Evolutionary conservation across 192 early-diverging fungal genomes (phyloP).

Genomic region (Helicostylum pulchrum): DNA sequence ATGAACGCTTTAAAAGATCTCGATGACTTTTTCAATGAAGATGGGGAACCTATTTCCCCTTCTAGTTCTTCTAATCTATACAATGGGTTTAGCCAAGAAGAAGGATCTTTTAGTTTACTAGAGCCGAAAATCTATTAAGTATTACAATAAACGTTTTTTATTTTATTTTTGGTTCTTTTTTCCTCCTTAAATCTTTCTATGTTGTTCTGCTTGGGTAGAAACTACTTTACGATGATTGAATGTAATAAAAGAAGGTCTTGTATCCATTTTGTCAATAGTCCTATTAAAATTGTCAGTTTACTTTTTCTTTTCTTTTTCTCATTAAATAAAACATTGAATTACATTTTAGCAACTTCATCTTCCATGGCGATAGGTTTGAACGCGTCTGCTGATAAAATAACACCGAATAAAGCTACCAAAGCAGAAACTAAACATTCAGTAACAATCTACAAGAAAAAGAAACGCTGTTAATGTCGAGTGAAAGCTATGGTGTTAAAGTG

Average conservation of each 20-base stretch:
- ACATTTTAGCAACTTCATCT: constrained; percentile 58
- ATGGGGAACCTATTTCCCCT: constrained; percentile 25
- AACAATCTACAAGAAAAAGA: constrained; percentile 37
- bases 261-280: constrained; percentile 58
- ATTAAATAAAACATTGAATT: constrained; percentile 21
- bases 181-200: constrained; percentile 16
- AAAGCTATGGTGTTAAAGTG: background rate
- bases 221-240: constrained; percentile 50
- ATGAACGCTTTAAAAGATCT: constrained; percentile 41
- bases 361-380: constrained; percentile 60
- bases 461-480: background rate
- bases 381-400: constrained; percentile 47
- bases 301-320: no score
- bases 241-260: constrained; percentile 54
- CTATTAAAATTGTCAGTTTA: constrained; percentile 26
- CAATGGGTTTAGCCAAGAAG: background rate
- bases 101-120: background rate
- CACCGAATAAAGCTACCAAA: constrained; percentile 43
- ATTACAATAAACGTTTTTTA: background rate
- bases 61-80: constrained; percentile 1
- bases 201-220: constrained; percentile 11
- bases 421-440: constrained; percentile 49
- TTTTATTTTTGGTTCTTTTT: background rate
- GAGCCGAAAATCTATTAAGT: constrained; percentile 11
- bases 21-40: constrained; percentile 46